Evolutionary conservation across 2,329 filamentous ascomycete species (phyloP).

Genomic region (Trichoderma sp.): DNA sequence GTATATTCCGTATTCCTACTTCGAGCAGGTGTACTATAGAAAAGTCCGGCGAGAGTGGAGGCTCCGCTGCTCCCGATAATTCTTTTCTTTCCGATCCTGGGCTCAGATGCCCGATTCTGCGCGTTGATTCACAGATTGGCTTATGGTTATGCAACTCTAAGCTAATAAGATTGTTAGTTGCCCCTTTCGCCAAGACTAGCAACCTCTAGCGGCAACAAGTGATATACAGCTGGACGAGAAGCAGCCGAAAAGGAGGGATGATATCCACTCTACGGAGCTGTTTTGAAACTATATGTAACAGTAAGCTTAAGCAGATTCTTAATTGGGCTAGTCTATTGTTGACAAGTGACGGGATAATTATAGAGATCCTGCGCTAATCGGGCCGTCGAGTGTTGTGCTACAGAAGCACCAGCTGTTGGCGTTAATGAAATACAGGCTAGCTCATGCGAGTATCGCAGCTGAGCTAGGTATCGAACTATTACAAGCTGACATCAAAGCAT

Average conservation of each 20-base stretch:
- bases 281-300: slow-evolving; percentile 7
- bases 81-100: neutral
- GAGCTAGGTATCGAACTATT: neutral
- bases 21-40: neutral
- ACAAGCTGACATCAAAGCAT: neutral
- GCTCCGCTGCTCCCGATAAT: neutral
- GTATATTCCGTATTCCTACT: neutral
- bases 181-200: slow-evolving; percentile 3
- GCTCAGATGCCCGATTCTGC: neutral
- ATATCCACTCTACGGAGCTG: slow-evolving; percentile 1
- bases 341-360: neutral
- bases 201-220: neutral
- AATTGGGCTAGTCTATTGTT: neutral
- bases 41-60: neutral
- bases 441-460: too few relatives aligned
- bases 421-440: neutral
- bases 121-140: neutral
- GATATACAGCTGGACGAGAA: neutral
- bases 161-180: slow-evolving; percentile 4
- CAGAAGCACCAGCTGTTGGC: neutral
- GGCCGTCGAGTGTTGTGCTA: neutral
- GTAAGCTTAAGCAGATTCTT: slow-evolving; percentile 24
- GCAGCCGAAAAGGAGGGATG: neutral
- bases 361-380: slow-evolving; percentile 6
- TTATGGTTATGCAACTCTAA: neutral